Conservation (phyloP, 371 early-diverging fungal species). For the Mortierella sp. region DNA sequence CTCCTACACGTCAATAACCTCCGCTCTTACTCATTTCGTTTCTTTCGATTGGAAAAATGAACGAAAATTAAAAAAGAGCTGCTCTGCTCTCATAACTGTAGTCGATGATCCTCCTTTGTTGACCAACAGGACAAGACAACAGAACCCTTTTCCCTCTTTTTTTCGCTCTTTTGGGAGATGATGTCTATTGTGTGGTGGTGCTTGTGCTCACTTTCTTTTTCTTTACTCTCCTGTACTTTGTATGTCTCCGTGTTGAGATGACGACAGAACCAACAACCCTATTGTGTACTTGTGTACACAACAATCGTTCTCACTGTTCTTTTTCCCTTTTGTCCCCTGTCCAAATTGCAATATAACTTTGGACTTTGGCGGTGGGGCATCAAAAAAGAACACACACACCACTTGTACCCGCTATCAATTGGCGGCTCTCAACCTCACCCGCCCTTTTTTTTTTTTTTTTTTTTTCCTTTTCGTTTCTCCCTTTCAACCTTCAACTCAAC, state of each 20-base stretch:
- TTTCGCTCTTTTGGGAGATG: not conserved
- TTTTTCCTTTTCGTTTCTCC: not conserved
- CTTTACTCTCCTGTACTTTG: constrained; percentile 18
- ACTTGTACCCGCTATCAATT: constrained; percentile 12
- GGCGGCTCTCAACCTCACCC: constrained; percentile 3
- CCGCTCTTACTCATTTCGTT: not conserved
- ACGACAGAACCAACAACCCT: not conserved
- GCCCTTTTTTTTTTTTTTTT: not conserved
- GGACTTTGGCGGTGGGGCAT: constrained; percentile 11
- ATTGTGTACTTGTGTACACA: not conserved
- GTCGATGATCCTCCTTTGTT: constrained; percentile 9
- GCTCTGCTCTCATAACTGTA: not conserved
- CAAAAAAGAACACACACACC: constrained; percentile 2
- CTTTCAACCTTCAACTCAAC: not conserved
- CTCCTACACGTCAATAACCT: not conserved
- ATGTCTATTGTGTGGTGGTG: not conserved
- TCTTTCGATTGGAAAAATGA: constrained; percentile 4
- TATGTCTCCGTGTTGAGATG: constrained; percentile 1
- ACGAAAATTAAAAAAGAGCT: not conserved
- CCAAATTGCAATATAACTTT: constrained; percentile 25
- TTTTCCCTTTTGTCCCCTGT: constrained; percentile 3
- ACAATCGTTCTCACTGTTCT: constrained; percentile 10
- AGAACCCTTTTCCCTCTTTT: not conserved
- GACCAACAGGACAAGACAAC: not conserved
- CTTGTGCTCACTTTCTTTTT: constrained; percentile 2